A percentile compares a stretch with the other conserved stretches of the same genome.
Evolutionary conservation across 1,284 basidiomycete genomes (phyloP).

Genomic region (Moesziomyces sp.): DNA sequence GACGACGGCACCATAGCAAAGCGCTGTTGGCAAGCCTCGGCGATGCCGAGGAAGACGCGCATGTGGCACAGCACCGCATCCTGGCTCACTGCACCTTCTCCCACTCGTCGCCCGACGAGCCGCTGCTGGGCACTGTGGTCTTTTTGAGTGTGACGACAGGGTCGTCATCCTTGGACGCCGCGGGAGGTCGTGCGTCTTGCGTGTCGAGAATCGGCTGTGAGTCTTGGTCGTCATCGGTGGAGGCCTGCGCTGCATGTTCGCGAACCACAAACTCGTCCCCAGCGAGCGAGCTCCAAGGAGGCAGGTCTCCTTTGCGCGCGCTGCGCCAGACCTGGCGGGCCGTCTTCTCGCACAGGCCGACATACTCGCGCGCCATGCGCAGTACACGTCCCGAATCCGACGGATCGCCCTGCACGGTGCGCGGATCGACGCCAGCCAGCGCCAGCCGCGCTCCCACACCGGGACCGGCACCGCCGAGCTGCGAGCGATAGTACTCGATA

Average conservation of each 20-base stretch:
- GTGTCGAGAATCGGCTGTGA: conserved; percentile 19
- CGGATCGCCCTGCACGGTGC: conserved; percentile 17
- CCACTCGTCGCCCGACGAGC: conserved; percentile 42
- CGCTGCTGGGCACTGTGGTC: conserved; percentile 35
- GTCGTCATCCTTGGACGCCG: conserved; percentile 12
- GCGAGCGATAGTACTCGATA: conserved; percentile 52
- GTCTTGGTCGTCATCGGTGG: conserved; percentile 21
- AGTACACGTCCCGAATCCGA: conserved; percentile 31
- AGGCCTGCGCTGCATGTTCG: conserved; percentile 17
- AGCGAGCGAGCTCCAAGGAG: conserved; percentile 51
- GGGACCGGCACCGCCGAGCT: conserved; percentile 49
- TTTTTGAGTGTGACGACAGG: conserved; percentile 30
- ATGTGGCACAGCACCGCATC: neutral
- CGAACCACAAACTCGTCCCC: conserved; percentile 38
- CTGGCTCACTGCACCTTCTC: conserved; percentile 45
- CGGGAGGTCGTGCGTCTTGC: conserved; percentile 29
- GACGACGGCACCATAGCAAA: too few relatives aligned
- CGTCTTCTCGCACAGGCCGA: conserved; percentile 39
- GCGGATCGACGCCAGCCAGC: conserved; percentile 31
- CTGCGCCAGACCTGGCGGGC: conserved; percentile 51
- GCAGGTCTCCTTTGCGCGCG: conserved; percentile 46
- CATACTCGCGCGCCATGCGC: conserved; percentile 45
- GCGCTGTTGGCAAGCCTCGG: too few relatives aligned
- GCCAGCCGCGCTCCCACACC: conserved; percentile 40
- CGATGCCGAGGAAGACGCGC: too few relatives aligned